A percentile compares a stretch with the other conserved stretches of the same genome.
phyloP scores from a whole-genome alignment of 2,329 filamentous ascomycete genomes.

The Alternaria brassicicola region DNA sequence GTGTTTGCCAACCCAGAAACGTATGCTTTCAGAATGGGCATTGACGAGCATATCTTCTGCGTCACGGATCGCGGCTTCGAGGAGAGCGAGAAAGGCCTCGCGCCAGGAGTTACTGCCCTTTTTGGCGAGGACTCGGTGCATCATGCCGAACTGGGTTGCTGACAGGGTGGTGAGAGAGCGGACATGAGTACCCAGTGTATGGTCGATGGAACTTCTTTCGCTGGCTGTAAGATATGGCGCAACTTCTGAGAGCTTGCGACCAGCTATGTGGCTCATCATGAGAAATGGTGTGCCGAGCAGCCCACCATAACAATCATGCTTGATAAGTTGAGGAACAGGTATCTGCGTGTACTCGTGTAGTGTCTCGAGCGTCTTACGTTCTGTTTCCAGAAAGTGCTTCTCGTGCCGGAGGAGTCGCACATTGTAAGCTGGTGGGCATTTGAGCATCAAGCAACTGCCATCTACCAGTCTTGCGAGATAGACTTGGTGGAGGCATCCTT shows the following conservation, averaged over 20 bases:
- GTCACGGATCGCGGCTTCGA: constrained; percentile 62
- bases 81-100: constrained; percentile 58
- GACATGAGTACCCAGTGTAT: constrained; percentile 49
- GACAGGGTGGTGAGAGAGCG: constrained; percentile 54
- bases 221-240: constrained; percentile 40
- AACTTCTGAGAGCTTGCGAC: constrained; percentile 43
- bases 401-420: constrained; percentile 53
- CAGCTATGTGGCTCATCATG: constrained; percentile 42
- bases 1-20: constrained; percentile 56
- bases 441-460: constrained; percentile 50
- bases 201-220: constrained; percentile 49
- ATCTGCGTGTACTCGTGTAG: constrained; percentile 46
- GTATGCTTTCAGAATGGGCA: constrained; percentile 62
- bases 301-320: constrained; percentile 43
- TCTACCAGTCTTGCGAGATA: constrained; percentile 51
- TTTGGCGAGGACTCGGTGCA: constrained; percentile 55
- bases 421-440: constrained; percentile 48
- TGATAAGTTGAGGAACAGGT: constrained; percentile 49
- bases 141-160: constrained; percentile 58
- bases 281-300: constrained; percentile 42
- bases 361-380: constrained; percentile 48
- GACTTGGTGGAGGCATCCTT: constrained; percentile 48
- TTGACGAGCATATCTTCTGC: constrained; percentile 65
- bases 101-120: constrained; percentile 59
- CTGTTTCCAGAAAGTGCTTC: constrained; percentile 49